Conservation (phyloP, 2,329 filamentous ascomycete genomes). For the Sporothrix mexicana region DNA sequence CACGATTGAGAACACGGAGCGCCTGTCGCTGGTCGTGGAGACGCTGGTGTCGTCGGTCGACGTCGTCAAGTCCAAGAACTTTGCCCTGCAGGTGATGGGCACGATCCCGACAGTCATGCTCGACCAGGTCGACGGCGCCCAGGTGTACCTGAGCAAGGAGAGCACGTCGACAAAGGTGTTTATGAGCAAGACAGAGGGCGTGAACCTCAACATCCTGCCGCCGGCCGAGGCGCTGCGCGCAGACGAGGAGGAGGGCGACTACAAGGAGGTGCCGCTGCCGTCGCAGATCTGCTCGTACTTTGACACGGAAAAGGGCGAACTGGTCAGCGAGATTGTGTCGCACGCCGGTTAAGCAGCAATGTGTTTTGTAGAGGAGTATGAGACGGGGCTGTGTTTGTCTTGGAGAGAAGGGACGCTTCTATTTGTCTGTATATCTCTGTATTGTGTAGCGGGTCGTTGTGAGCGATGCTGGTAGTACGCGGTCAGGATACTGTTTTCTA, state of each 20-base stretch:
- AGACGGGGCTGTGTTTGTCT: not conserved
- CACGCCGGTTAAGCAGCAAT: slow-evolving; percentile 71
- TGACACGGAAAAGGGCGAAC: slow-evolving; percentile 70
- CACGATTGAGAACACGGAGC: slow-evolving; percentile 86
- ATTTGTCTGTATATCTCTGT: not conserved
- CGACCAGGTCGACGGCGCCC: slow-evolving; percentile 90
- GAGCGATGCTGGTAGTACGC: too few species aligned
- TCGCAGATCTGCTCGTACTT: slow-evolving; percentile 85
- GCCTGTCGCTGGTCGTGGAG: slow-evolving; percentile 85
- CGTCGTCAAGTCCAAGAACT: slow-evolving; percentile 93
- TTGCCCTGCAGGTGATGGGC: slow-evolving; percentile 90
- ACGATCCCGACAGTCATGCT: slow-evolving; percentile 85
- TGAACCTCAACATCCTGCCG: slow-evolving; percentile 84
- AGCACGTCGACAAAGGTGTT: slow-evolving; percentile 82
- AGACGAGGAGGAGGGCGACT: slow-evolving; percentile 79
- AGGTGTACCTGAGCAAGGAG: slow-evolving; percentile 83
- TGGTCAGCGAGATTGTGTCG: slow-evolving; percentile 94
- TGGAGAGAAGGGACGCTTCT: not conserved
- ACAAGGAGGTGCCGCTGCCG: slow-evolving; percentile 83
- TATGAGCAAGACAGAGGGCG: slow-evolving; percentile 81
- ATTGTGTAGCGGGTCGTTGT: too few species aligned
- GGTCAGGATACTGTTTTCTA: too few species aligned
- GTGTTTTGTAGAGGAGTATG: not conserved
- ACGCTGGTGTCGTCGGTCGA: slow-evolving; percentile 90
- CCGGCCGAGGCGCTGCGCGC: slow-evolving; percentile 76